Evolutionary conservation across 2,329 filamentous ascomycete species (phyloP), one percentile per base, ranked within the genome.

Genomic region (Torrubiellomyces zombiae): DNA sequence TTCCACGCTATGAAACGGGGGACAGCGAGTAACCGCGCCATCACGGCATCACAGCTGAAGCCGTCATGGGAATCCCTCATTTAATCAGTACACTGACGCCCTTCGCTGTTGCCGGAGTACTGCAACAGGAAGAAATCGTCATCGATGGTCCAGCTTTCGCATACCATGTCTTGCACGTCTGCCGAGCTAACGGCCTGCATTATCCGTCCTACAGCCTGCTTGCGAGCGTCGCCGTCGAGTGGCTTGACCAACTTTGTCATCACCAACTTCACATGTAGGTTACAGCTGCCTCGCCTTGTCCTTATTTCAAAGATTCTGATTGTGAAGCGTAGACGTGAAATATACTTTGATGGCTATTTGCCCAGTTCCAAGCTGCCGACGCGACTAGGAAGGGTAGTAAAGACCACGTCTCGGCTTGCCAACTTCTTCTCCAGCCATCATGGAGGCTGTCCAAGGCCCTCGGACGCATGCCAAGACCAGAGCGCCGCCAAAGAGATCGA

Each of bases 311-410:
- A 20, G 3, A 14, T 7, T 21, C 11, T 9, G 4, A 7, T 2
- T 17, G 5, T n/a, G 15, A 8, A 6, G 9, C 9, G 14, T 32
- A 45, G 45, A 22, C 53, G 67, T 29, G 68, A 62, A 23, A 77
- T 94, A 26, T 83, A 76, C 44, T 94, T 95, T 39, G 86, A 95
- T 46, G 83, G 83, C 9, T 74, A 69, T 28, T 59, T 95, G 1
- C 86, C 86, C 1, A 30, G 45, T 0, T 48, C 57, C 4, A 93
- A 93, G 43, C 58, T 62, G 17, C 44, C 52, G 0, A 67, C 70
- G 6, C 66, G 82, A 4, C 51, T 73, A 25, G 47, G 61, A 7
- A 63, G 82, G 17, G 56, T 78, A 18, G 54, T 68, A 24, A 60
- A 56, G 12, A 66, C 59, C 13, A 66, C 75, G 6, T 50, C 53